phyloP scores from a whole-genome alignment of 2,329 filamentous ascomycete species.

The Alternaria sp. region DNA sequence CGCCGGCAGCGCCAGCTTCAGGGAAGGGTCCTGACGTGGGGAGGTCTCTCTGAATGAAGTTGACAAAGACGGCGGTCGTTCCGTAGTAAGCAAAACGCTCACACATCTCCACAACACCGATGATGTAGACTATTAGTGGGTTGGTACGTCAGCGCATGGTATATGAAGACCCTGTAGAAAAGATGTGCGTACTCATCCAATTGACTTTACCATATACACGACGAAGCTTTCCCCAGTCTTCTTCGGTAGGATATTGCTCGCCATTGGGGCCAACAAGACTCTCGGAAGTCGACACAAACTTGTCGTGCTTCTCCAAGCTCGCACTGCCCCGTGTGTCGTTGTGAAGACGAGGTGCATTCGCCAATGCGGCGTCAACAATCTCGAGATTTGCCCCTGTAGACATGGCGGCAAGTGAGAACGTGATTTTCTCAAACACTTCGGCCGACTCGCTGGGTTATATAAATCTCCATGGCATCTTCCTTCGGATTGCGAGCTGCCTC shows the following conservation, averaged over 20 bases:
- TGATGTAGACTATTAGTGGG: constrained; percentile 23
- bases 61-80: constrained; percentile 34
- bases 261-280: constrained; percentile 28
- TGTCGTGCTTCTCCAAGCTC: constrained; percentile 16
- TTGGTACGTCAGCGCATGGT: not conserved
- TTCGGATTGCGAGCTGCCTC: constrained; percentile 22
- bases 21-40: constrained; percentile 56
- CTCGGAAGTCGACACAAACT: constrained; percentile 7
- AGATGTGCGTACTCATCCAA: constrained; percentile 23
- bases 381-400: constrained; percentile 26
- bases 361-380: constrained; percentile 21
- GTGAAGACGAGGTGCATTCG: constrained; percentile 10
- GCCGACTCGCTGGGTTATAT: not conserved
- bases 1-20: constrained; percentile 52
- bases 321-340: constrained; percentile 7
- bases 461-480: not conserved
- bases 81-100: constrained; percentile 43
- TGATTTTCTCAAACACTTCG: not conserved
- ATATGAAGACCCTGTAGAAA: not conserved
- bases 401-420: constrained; percentile 10
- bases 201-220: constrained; percentile 41
- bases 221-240: constrained; percentile 37
- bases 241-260: constrained; percentile 33
- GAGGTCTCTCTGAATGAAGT: constrained; percentile 52
- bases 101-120: constrained; percentile 39